A percentile compares a stretch with the other conserved stretches of the same genome.
Conservation (phyloP, 441 rosid species). For the Pelargonium fulgidum region DNA sequence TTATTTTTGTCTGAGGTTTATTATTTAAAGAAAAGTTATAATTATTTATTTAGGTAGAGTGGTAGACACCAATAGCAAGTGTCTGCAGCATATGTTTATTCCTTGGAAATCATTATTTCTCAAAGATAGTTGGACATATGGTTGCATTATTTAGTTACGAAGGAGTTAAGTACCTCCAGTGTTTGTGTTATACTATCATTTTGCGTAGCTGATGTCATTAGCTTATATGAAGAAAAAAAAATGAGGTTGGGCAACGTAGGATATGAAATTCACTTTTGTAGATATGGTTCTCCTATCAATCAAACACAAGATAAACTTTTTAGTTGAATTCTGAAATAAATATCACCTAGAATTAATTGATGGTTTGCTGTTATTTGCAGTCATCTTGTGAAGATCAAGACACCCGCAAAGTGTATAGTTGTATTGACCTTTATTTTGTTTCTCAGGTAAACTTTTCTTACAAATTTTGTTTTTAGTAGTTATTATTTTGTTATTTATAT, state of each 20-base stretch:
- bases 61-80: too few relatives aligned
- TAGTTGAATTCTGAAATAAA: constrained; percentile 3
- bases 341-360: not conserved
- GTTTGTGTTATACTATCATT: not conserved
- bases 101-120: too few relatives aligned
- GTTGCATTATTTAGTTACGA: too few relatives aligned
- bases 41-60: too few relatives aligned
- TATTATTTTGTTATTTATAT: constrained; percentile 6
- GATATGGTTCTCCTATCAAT: too few relatives aligned
- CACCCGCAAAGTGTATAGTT: constrained; percentile 56
- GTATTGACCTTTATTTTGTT: constrained; percentile 85
- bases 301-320: not conserved
- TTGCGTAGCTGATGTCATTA: not conserved
- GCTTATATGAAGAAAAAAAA: not conserved
- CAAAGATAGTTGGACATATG: too few relatives aligned
- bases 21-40: too few relatives aligned
- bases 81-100: too few relatives aligned
- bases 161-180: not conserved
- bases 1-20: too few relatives aligned
- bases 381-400: constrained; percentile 82
- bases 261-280: too few relatives aligned
- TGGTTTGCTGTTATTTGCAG: constrained; percentile 35
- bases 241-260: not conserved
- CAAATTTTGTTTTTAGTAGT: constrained; percentile 12
- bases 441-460: constrained; percentile 43